Evolutionary conservation across 805 yeast genomes (phyloP).

Genomic region (Candida oleophila): DNA sequence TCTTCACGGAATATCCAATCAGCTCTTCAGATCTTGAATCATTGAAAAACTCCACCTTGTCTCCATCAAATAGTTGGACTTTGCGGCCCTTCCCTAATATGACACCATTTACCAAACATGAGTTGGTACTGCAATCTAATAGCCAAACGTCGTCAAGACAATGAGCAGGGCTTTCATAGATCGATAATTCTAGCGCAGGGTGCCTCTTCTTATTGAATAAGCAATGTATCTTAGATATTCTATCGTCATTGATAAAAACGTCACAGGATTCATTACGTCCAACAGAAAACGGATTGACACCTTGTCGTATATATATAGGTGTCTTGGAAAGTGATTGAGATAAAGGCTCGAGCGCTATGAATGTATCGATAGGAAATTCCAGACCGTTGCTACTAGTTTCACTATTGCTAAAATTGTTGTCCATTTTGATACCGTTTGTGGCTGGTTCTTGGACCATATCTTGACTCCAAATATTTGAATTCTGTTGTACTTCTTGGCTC

Average conservation of each 20-base stretch:
- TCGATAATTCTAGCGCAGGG: conserved; percentile 47
- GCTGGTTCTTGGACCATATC: neutral
- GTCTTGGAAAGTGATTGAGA: conserved; percentile 43
- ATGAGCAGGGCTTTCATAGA: conserved; percentile 71
- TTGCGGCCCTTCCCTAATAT: conserved; percentile 64
- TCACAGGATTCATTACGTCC: conserved; percentile 73
- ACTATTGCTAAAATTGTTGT: neutral
- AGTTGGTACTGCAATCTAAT: conserved; percentile 75
- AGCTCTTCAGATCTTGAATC: conserved; percentile 54
- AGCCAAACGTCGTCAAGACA: conserved; percentile 78
- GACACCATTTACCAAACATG: conserved; percentile 65
- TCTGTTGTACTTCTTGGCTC: neutral
- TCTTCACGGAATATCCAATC: conserved; percentile 52
- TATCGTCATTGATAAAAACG: conserved; percentile 61
- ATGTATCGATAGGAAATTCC: conserved; percentile 53
- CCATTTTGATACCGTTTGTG: neutral
- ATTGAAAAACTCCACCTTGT: conserved; percentile 61
- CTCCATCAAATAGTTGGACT: conserved; percentile 61
- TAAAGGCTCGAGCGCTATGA: conserved; percentile 57
- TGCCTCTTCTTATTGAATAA: conserved; percentile 62
- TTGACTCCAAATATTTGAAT: neutral
- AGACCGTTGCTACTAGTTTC: conserved; percentile 1
- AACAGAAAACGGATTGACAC: conserved; percentile 62
- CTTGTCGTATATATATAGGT: conserved; percentile 63
- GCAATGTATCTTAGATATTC: conserved; percentile 87